A percentile compares a stretch with the other conserved stretches of the same genome.
These are phyloP conservation scores for Passiflora organensis DNA, from an alignment of 345 rosid genomes.

Conservation along the genomic window DNA sequence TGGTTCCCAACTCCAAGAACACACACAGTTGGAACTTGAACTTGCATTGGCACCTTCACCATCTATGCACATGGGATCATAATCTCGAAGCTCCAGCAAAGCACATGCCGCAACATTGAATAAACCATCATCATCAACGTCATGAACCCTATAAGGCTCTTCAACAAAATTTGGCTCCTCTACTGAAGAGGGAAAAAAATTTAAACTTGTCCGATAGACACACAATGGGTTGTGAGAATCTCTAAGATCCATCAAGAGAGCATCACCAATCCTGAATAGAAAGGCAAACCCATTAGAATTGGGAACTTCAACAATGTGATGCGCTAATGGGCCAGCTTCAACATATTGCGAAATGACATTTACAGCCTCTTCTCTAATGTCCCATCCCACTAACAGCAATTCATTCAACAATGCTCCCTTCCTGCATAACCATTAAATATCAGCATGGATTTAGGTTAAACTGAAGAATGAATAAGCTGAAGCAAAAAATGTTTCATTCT, in stretches of 20 bases:
- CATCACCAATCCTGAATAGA: conserved; percentile 90
- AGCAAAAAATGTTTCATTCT: conserved; percentile 2
- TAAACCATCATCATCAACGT: conserved; percentile 90
- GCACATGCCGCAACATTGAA: conserved; percentile 96
- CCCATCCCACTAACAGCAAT: conserved; percentile 67
- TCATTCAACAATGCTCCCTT: conserved; percentile 60
- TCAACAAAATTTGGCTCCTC: conserved; percentile 73
- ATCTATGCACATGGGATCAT: conserved; percentile 98
- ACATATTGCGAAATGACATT: conserved; percentile 44
- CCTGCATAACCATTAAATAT: conserved; percentile 46
- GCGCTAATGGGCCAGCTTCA: conserved; percentile 83
- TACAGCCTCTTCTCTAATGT: conserved; percentile 48
- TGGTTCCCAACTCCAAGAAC: conserved; percentile 99
- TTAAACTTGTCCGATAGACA: conserved; percentile 64
- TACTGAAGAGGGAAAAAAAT: conserved; percentile 49
- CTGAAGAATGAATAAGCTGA: conserved; percentile 14
- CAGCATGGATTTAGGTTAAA: conserved; percentile 18
- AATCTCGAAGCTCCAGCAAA: conserved; percentile 81
- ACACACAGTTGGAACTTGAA: conserved; percentile 49
- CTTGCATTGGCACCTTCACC: conserved; percentile 46
- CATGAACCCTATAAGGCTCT: conserved; percentile 67
- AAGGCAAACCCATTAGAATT: conserved; percentile 77
- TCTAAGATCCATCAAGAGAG: conserved; percentile 89
- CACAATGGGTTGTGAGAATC: conserved; percentile 69
- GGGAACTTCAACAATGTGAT: conserved; percentile 79